Evolutionary conservation across 495 filamentous ascomycete genomes (phyloP).

Genomic region (Lindgomyces ingoldianus): DNA sequence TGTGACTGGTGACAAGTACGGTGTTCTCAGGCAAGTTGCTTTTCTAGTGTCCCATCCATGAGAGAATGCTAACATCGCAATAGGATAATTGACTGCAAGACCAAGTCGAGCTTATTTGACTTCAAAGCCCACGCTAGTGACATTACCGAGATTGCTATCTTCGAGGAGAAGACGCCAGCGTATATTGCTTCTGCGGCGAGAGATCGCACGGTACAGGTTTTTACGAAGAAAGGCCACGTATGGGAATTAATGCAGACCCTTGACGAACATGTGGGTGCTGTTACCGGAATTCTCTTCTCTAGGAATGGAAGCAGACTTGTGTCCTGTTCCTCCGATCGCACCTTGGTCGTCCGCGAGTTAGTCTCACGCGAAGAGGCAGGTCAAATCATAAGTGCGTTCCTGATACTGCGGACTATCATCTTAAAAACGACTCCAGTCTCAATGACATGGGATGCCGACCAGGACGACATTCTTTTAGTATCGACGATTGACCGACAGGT

Average conservation of each 20-base stretch:
- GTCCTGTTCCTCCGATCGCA: conserved; percentile 87
- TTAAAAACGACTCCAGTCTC: conserved; percentile 84
- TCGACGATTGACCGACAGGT: conserved; percentile 83
- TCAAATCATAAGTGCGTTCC: conserved; percentile 70
- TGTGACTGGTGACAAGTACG: conserved; percentile 80
- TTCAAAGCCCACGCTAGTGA: conserved; percentile 85
- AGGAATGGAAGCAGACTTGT: conserved; percentile 68
- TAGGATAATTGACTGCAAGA: conserved; percentile 51
- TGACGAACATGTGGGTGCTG: conserved; percentile 74
- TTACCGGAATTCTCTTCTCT: conserved; percentile 63
- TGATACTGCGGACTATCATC: conserved; percentile 72
- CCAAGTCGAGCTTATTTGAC: conserved; percentile 56
- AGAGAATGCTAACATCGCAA: neutral
- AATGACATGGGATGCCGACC: conserved; percentile 66
- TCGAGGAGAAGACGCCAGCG: conserved; percentile 54
- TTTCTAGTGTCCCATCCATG: conserved; percentile 17
- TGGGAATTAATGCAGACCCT: conserved; percentile 70
- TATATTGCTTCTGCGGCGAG: conserved; percentile 79
- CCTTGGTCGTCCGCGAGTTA: conserved; percentile 75
- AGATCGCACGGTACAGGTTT: conserved; percentile 89
- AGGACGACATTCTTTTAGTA: conserved; percentile 61
- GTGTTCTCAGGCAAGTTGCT: conserved; percentile 68
- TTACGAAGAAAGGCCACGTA: conserved; percentile 57
- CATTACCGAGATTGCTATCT: conserved; percentile 76
- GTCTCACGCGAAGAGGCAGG: conserved; percentile 65